Evolutionary conservation across 2,329 filamentous ascomycete species (phyloP).

Genomic region (Botrytis pseudocinerea): DNA sequence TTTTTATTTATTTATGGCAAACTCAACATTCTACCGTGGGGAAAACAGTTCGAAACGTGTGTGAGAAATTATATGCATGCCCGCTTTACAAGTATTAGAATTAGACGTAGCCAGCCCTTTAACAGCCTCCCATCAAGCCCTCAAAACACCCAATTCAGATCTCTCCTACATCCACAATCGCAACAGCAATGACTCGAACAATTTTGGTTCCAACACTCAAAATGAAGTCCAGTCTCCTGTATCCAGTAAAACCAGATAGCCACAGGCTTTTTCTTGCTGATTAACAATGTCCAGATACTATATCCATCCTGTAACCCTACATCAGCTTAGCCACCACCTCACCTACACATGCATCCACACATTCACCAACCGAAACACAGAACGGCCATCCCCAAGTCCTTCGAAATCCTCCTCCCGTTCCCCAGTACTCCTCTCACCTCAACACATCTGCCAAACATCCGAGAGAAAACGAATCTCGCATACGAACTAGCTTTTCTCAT

Average conservation of each 20-base stretch:
- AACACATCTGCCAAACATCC: not conserved
- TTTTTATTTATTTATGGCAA: not conserved
- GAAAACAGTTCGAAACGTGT: not conserved
- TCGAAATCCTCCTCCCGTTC: not conserved
- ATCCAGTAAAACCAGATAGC: no score
- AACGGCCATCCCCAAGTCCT: not conserved
- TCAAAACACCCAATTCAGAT: not conserved
- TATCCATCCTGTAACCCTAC: no score
- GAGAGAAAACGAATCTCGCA: not conserved
- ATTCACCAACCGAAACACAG: not conserved
- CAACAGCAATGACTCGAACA: not conserved
- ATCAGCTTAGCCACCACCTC: not conserved
- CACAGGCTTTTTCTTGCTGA: no score
- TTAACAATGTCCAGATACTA: no score
- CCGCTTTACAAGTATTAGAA: not conserved
- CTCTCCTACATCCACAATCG: not conserved
- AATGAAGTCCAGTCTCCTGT: not conserved
- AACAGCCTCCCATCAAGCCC: not conserved
- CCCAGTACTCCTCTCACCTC: not conserved
- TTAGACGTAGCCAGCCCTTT: not conserved
- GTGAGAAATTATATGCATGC: not conserved
- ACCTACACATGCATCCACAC: not conserved
- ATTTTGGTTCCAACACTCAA: not conserved
- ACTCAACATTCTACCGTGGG: accelerated
- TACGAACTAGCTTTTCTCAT: not conserved